A percentile compares a stretch with the other conserved stretches of the same genome.
Conservation (phyloP, 2,329 filamentous ascomycete species). For the Paradendryphiella salina region DNA sequence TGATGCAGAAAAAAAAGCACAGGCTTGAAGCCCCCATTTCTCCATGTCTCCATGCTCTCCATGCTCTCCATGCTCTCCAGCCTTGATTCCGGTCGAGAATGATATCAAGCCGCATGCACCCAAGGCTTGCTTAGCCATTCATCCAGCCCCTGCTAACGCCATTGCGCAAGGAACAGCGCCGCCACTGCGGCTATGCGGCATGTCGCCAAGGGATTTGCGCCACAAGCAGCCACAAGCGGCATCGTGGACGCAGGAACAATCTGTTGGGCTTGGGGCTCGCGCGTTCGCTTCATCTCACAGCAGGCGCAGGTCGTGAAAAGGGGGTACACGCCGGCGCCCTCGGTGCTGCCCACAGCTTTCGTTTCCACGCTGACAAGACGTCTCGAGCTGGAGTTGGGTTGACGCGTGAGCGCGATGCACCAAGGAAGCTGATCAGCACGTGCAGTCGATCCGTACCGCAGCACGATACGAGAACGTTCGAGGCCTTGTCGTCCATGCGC, state of each 20-base stretch:
- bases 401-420: background rate
- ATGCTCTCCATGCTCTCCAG: too few relatives aligned
- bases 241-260: conserved; percentile 14
- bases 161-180: conserved; percentile 1
- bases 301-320: background rate
- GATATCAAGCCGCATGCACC: too few relatives aligned
- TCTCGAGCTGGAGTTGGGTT: background rate
- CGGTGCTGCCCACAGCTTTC: too few relatives aligned
- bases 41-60: too few relatives aligned
- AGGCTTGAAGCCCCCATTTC: too few relatives aligned
- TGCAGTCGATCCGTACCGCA: conserved; percentile 7
- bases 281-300: conserved; percentile 5
- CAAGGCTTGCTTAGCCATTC: too few relatives aligned
- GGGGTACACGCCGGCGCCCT: background rate
- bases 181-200: conserved; percentile 22
- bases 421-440: background rate
- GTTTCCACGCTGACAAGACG: too few relatives aligned
- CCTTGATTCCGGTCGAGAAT: too few relatives aligned
- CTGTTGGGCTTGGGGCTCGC: conserved; percentile 13
- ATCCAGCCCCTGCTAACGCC: background rate
- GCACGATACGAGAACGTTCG: background rate
- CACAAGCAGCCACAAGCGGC: conserved; percentile 18
- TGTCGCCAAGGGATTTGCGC: conserved; percentile 13
- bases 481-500: too few relatives aligned
- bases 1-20: too few relatives aligned